Evolutionary conservation across 768 basidiomycete species (phyloP).

Genomic region (Fomitopsis serialis): DNA sequence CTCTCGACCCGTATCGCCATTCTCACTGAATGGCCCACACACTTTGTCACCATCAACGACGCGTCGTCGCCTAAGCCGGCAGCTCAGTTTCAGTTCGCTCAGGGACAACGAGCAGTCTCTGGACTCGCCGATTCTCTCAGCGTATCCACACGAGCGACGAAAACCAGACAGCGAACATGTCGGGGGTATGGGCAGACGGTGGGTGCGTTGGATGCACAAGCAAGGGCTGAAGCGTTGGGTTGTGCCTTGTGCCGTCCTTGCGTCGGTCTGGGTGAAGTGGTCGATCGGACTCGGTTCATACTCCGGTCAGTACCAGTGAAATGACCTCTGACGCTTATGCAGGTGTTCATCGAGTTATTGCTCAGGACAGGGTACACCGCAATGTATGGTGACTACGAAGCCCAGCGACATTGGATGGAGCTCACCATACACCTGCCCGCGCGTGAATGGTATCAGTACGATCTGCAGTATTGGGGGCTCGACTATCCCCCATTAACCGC

Average conservation of each 20-base stretch:
- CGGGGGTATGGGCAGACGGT: slow-evolving; percentile 48
- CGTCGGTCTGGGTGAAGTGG: slow-evolving; percentile 57
- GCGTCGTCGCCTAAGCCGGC: slow-evolving; percentile 1
- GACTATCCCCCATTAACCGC: slow-evolving; percentile 95
- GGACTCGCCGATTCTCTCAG: neutral
- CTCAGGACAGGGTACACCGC: slow-evolving; percentile 63
- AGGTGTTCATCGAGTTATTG: slow-evolving; percentile 3
- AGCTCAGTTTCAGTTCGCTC: slow-evolving; percentile 40
- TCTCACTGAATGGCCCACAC: slow-evolving; percentile 19
- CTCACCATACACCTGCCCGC: slow-evolving; percentile 73
- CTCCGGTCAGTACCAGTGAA: slow-evolving; percentile 54
- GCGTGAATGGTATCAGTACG: slow-evolving; percentile 81
- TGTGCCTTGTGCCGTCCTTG: slow-evolving; percentile 48
- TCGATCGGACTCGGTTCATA: slow-evolving; percentile 72
- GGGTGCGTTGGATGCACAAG: slow-evolving; percentile 80
- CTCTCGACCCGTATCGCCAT: slow-evolving; percentile 42
- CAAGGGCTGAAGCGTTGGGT: slow-evolving; percentile 55
- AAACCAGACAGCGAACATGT: slow-evolving; percentile 18
- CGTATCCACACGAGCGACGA: slow-evolving; percentile 4
- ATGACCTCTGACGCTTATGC: neutral
- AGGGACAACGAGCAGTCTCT: slow-evolving; percentile 29
- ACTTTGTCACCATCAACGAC: neutral
- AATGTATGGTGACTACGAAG: slow-evolving; percentile 91
- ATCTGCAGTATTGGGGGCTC: slow-evolving; percentile 88
- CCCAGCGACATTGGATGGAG: slow-evolving; percentile 96